phyloP scores from a whole-genome alignment of 2,329 filamentous ascomycete species.

The Neodidymelliopsis sp. region DNA sequence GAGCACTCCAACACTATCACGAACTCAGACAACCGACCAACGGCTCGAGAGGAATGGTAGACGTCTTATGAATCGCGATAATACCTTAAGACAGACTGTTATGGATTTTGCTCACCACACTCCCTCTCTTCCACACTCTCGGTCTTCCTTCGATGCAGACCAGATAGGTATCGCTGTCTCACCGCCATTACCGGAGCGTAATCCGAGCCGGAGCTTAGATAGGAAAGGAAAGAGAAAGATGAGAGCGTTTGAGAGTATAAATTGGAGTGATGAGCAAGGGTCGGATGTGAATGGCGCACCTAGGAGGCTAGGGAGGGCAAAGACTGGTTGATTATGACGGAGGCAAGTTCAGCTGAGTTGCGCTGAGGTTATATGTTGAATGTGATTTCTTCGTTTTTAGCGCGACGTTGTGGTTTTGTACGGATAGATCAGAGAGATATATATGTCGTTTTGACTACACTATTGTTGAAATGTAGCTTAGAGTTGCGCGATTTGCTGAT shows the following conservation, averaged over 20 bases:
- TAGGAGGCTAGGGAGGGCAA: background rate
- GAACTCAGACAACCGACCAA: background rate
- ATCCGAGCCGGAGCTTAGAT: background rate
- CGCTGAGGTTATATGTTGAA: too few species aligned
- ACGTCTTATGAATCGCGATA: too few species aligned
- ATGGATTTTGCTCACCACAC: slow-evolving; percentile 1
- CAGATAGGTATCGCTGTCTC: slow-evolving; percentile 6
- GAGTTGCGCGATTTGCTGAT: too few species aligned
- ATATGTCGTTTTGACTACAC: too few species aligned
- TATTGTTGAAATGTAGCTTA: too few species aligned
- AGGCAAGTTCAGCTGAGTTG: too few species aligned
- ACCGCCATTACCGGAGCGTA: background rate
- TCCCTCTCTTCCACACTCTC: background rate
- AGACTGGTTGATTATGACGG: slow-evolving; percentile 4
- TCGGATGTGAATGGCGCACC: slow-evolving; percentile 1
- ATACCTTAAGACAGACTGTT: background rate
- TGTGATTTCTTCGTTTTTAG: too few species aligned
- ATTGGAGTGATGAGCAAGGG: background rate
- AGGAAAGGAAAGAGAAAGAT: background rate
- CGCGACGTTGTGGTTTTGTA: too few species aligned
- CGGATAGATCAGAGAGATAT: too few species aligned
- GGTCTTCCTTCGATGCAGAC: background rate
- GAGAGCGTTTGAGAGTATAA: background rate
- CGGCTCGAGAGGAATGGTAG: background rate
- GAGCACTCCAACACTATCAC: slow-evolving; percentile 1